A percentile compares a stretch with the other conserved stretches of the same genome.
These are phyloP conservation scores for Botrytis porri DNA, from an alignment of 2,329 filamentous ascomycete species.

Conservation along the genomic window DNA sequence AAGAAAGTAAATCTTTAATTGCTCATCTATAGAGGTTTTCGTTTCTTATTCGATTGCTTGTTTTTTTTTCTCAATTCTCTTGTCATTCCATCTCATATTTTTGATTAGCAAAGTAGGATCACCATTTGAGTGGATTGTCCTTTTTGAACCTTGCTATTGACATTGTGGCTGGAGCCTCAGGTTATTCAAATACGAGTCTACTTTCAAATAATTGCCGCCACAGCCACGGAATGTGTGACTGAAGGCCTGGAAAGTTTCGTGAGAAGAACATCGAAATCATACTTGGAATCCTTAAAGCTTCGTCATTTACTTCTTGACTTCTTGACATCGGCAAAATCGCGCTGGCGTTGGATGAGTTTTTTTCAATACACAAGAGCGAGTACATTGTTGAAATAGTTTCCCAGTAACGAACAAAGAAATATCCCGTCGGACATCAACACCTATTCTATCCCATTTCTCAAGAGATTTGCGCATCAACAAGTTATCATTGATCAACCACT, in stretches of 20 bases:
- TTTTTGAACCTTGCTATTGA: not conserved
- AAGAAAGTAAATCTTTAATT: not conserved
- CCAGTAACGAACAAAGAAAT: constrained; percentile 2
- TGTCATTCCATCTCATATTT: not conserved
- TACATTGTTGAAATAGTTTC: not conserved
- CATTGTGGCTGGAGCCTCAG: not conserved
- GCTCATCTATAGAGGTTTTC: not conserved
- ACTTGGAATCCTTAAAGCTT: not conserved
- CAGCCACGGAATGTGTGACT: not conserved
- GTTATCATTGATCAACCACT: not conserved
- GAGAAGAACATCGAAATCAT: not conserved
- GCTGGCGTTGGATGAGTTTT: not conserved
- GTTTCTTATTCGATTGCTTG: not conserved
- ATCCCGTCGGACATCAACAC: not conserved
- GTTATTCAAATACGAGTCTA: not conserved
- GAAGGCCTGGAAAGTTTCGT: not conserved
- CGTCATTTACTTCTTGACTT: too few species aligned
- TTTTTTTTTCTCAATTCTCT: not conserved
- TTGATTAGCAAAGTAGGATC: not conserved
- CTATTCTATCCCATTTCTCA: not conserved
- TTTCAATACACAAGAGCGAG: not conserved
- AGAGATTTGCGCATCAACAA: not conserved
- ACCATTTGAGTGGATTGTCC: not conserved
- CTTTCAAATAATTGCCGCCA: not conserved
- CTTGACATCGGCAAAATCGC: not conserved